Evolutionary conservation across 495 filamentous ascomycete genomes (phyloP).

Genomic region (Penicillium riverlandense): DNA sequence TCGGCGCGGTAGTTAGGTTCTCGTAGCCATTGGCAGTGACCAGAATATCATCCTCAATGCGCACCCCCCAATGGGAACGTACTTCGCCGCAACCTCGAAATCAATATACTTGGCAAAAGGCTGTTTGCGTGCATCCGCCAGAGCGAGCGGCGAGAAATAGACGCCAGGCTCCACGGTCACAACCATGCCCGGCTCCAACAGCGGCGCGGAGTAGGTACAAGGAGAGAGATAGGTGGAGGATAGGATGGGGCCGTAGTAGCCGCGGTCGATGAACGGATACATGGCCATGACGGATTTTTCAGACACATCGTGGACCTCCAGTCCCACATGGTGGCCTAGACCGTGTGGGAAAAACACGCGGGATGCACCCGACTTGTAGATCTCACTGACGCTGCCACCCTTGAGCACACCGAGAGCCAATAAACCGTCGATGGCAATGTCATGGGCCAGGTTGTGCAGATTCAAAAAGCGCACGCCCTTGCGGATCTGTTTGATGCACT

Average conservation of each 20-base stretch:
- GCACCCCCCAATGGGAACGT: conserved; percentile 77
- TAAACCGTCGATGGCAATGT: conserved; percentile 64
- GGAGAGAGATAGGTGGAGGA: conserved; percentile 17
- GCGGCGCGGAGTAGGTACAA: conserved; percentile 28
- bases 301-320: conserved; percentile 84
- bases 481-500: conserved; percentile 60
- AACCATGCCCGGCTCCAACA: conserved; percentile 63
- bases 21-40: conserved; percentile 71
- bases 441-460: conserved; percentile 63
- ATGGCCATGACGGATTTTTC: conserved; percentile 39
- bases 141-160: conserved; percentile 84
- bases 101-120: conserved; percentile 67
- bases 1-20: conserved; percentile 78
- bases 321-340: conserved; percentile 78
- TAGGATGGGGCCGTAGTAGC: conserved; percentile 15
- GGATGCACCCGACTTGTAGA: conserved; percentile 59
- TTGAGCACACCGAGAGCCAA: conserved; percentile 59
- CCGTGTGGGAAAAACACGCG: conserved; percentile 89
- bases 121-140: conserved; percentile 65
- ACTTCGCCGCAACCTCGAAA: conserved; percentile 59
- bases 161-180: conserved; percentile 87
- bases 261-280: conserved; percentile 10
- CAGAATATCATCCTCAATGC: conserved; percentile 88
- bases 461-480: conserved; percentile 60
- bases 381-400: conserved; percentile 51